Evolutionary conservation across 2,329 filamentous ascomycete species (phyloP).

Genomic region (Phialemoniopsis sp.): DNA sequence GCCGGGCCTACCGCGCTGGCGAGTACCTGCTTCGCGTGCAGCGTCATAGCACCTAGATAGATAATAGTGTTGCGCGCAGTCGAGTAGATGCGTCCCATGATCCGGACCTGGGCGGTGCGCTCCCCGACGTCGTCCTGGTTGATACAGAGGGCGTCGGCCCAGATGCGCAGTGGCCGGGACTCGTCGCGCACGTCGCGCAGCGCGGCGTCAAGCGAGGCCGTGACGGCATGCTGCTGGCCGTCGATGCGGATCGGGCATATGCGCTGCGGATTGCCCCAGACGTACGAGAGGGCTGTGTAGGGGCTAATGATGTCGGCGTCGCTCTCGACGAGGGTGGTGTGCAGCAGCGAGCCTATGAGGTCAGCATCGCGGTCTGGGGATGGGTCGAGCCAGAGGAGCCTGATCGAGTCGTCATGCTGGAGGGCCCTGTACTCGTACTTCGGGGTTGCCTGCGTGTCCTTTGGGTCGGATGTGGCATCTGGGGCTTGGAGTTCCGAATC

Average conservation of each 20-base stretch:
- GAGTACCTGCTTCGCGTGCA: too few relatives aligned
- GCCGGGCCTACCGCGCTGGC: too few relatives aligned
- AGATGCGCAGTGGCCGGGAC: background rate
- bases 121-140: conserved; percentile 9
- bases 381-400: conserved; percentile 1
- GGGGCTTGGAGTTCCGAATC: too few relatives aligned
- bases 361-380: background rate
- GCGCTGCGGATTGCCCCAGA: conserved; percentile 1
- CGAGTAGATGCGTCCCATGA: conserved; percentile 27
- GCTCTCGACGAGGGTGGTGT: conserved; percentile 2
- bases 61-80: conserved; percentile 2
- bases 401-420: background rate
- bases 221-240: background rate
- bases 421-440: too few relatives aligned
- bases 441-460: too few relatives aligned
- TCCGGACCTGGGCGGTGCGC: conserved; percentile 7
- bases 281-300: conserved; percentile 3
- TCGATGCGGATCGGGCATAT: background rate
- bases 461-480: too few relatives aligned
- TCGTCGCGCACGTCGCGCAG: background rate
- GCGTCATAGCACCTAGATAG: conserved; percentile 1
- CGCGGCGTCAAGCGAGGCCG: background rate
- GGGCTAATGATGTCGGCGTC: conserved; percentile 2
- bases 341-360: conserved; percentile 1
- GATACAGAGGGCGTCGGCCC: conserved; percentile 12